Evolutionary conservation across 2,329 filamentous ascomycete species (phyloP).

Genomic region (Alternaria gaisen): DNA sequence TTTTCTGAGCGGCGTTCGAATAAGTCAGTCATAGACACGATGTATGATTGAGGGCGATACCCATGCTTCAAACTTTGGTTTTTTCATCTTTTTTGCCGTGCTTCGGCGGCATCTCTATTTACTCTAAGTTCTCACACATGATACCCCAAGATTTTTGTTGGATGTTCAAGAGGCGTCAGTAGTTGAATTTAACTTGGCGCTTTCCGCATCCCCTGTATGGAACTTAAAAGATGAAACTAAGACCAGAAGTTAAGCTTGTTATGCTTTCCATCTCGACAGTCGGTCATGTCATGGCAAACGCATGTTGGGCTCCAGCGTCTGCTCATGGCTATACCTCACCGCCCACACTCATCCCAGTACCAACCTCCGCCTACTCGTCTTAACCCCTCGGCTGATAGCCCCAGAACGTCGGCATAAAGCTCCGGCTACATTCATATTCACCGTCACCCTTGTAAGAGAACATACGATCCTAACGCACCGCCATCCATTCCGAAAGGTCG

Average conservation of each 20-base stretch:
- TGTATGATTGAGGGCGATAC: neutral
- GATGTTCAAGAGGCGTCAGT: neutral
- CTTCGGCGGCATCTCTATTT: neutral
- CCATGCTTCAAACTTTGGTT: neutral
- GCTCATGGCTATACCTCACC: neutral
- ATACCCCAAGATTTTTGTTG: constrained; percentile 12
- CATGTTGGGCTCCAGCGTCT: no score
- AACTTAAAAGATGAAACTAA: neutral
- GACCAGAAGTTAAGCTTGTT: neutral
- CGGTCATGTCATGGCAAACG: neutral
- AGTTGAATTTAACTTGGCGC: neutral
- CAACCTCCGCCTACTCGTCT: neutral
- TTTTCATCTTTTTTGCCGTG: neutral
- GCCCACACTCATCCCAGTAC: neutral
- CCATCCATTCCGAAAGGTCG: neutral
- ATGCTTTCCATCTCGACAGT: neutral
- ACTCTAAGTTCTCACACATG: constrained; percentile 4
- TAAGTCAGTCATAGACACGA: neutral
- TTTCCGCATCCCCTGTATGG: neutral
- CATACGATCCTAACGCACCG: neutral
- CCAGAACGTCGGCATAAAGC: neutral
- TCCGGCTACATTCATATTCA: neutral
- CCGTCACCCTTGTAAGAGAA: neutral
- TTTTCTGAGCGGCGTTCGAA: neutral
- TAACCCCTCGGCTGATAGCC: neutral